Evolutionary conservation across 2,329 filamentous ascomycete genomes (phyloP), one percentile per base, ranked within the genome.

Genomic region (Epichloe glyceriae): DNA sequence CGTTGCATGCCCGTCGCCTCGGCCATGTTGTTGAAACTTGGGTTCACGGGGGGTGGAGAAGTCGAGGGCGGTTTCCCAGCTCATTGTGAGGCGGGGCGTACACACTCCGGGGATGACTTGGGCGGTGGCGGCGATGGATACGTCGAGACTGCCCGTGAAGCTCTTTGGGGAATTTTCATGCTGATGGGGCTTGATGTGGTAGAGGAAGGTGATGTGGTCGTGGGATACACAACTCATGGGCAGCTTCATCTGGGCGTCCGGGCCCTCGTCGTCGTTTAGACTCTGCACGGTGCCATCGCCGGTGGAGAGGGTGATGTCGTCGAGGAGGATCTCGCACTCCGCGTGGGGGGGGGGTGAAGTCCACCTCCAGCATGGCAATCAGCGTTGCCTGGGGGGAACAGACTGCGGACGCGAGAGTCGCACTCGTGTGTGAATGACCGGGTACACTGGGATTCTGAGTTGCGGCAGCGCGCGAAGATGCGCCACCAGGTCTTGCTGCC

Each of bases 161-260:
- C 67, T 73, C 61, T 70, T 79, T 59, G 62, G 65, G 44, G 64
- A 61, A 47, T 65, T 57, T 50, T 76, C 73, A n/a, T 66, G 67
- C 46, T 73, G 70, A 38, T 69, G 67, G 2, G 80, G 79, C 11
- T 69, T 67, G 52, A 88, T 75, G 49, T 78, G 79, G 68, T 88
- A 91, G 49, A 90, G 70, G 57, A 88, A 81, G 2, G 84, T 86
- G 54, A 88, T 70, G 63, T 89, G 85, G 61, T 91, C 86, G 58
- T 85, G 82, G 15, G 85, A 79, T 14, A 80, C 80, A 61, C 82
- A 83, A 41, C 72, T 71, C 26, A 84, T 68, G 4, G 81, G 78
- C 19, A 84, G 67, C n/a, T 57, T 44, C 58, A 69, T 62, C 39
- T 38, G 50, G 26, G 73, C 74, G 2, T 73, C 67, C 43, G 72